Evolutionary conservation across 306 rosid genomes (phyloP).

Genomic region (Ziziphus jujuba): DNA sequence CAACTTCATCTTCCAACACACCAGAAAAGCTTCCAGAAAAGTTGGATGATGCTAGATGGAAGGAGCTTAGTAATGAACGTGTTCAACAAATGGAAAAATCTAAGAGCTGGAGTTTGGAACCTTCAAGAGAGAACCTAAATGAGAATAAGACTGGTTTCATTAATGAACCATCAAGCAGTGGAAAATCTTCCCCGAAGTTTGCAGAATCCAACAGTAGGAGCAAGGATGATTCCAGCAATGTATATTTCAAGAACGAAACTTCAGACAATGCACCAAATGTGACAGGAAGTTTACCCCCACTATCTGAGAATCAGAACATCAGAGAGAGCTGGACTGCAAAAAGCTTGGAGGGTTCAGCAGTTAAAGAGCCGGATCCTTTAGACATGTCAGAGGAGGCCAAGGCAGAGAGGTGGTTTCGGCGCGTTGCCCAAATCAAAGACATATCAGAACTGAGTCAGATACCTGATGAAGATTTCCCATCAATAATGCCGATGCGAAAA

Average conservation of each 20-base stretch:
- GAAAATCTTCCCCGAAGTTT: constrained; percentile 30
- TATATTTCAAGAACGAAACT: constrained; percentile 18
- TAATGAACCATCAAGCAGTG: constrained; percentile 27
- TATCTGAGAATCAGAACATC: constrained; percentile 37
- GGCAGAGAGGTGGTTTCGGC: constrained; percentile 96
- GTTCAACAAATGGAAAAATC: constrained; percentile 23
- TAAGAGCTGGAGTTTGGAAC: constrained; percentile 26
- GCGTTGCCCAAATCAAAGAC: constrained; percentile 93
- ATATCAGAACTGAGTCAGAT: constrained; percentile 95
- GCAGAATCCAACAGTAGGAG: constrained; percentile 14
- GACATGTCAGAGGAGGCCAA: constrained; percentile 99
- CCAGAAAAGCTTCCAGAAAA: constrained; percentile 32
- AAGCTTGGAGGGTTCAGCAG: constrained; percentile 97
- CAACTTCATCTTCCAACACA: constrained; percentile 33
- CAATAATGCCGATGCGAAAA: constrained; percentile 98
- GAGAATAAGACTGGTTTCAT: constrained; percentile 25
- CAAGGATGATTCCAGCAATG: constrained; percentile 11
- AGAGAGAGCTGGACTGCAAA: constrained; percentile 65
- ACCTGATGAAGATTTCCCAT: constrained; percentile 98
- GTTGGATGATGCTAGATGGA: constrained; percentile 28
- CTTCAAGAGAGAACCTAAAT: constrained; percentile 29
- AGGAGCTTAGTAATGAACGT: constrained; percentile 6
- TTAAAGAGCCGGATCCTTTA: constrained; percentile 84
- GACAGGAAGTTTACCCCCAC: constrained; percentile 33
- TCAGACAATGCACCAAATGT: constrained; percentile 21